Percentiles rank a stretch among this genome's conserved stretches.
Evolutionary conservation across 2,329 filamentous ascomycete species (phyloP).

Genomic region (Talaromyces sp.): DNA sequence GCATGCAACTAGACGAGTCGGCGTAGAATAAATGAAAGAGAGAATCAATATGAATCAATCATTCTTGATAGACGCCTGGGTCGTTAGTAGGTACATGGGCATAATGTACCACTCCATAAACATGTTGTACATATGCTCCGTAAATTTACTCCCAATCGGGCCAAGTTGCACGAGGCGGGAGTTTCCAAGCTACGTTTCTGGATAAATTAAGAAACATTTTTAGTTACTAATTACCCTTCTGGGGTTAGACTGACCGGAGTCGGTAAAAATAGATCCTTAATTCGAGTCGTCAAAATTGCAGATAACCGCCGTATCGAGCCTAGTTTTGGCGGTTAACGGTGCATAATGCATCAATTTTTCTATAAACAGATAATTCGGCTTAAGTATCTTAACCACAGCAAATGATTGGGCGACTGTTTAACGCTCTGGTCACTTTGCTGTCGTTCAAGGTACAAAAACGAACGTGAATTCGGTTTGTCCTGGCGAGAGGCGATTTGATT

Average conservation of each 20-base stretch:
- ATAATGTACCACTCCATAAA: not conserved
- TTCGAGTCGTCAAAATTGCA: not conserved
- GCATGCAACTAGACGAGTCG: conserved; percentile 4
- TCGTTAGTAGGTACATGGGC: not conserved
- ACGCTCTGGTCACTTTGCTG: conserved; percentile 4
- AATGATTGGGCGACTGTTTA: conserved; percentile 8
- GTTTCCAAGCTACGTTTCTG: conserved; percentile 2
- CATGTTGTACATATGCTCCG: not conserved
- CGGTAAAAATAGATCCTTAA: conserved; percentile 11
- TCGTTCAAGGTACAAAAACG: not conserved
- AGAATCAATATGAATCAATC: conserved; percentile 1
- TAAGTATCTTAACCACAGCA: not conserved
- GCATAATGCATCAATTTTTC: conserved; percentile 1
- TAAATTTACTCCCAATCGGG: conserved; percentile 8
- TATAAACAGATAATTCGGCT: conserved; percentile 1
- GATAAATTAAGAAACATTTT: conserved; percentile 17
- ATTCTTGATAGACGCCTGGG: not conserved
- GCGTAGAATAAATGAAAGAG: not conserved
- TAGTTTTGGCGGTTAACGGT: conserved; percentile 5
- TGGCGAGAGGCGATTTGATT: not conserved
- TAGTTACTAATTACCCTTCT: not conserved
- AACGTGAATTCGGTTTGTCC: not conserved
- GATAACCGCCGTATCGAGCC: conserved; percentile 3
- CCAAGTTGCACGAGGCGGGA: not conserved
- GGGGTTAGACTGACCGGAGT: not conserved